Evolutionary conservation across 306 rosid genomes (phyloP).

Genomic region (Quillaja saponaria): DNA sequence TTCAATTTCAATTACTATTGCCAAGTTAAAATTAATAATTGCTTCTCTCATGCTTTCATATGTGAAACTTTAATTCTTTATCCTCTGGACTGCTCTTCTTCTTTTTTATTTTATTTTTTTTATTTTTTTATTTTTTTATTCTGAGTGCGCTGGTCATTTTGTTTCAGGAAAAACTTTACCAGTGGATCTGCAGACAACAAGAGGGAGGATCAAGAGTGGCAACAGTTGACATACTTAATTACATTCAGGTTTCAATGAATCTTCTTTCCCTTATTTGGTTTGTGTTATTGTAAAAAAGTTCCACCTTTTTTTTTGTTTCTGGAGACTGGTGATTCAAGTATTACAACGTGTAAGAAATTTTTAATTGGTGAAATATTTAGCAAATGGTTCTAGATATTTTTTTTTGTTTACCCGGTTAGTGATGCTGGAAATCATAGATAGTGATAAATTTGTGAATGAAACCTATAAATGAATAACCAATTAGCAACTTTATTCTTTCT

Average conservation of each 20-base stretch:
- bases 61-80: no score
- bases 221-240: slow-evolving; percentile 60
- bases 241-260: slow-evolving; percentile 58
- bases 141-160: slow-evolving; percentile 3
- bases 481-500: not conserved
- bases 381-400: no score
- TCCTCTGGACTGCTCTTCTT: no score
- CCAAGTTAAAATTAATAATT: no score
- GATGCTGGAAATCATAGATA: not conserved
- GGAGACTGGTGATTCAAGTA: not conserved
- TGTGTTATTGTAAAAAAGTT: slow-evolving; percentile 12
- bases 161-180: slow-evolving; percentile 77
- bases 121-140: slow-evolving; percentile 6
- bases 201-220: slow-evolving; percentile 78
- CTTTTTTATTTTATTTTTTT: no score
- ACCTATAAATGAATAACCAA: no score
- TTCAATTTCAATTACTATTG: no score
- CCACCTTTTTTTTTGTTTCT: not conserved
- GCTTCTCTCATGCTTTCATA: no score
- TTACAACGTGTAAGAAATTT: not conserved
- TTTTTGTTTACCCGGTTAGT: not conserved
- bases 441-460: no score
- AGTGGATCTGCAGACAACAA: slow-evolving; percentile 82
- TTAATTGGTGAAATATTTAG: not conserved
- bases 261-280: not conserved